phyloP scores from a whole-genome alignment of 192 early-diverging fungal species.

The Mortierella claussenii region DNA sequence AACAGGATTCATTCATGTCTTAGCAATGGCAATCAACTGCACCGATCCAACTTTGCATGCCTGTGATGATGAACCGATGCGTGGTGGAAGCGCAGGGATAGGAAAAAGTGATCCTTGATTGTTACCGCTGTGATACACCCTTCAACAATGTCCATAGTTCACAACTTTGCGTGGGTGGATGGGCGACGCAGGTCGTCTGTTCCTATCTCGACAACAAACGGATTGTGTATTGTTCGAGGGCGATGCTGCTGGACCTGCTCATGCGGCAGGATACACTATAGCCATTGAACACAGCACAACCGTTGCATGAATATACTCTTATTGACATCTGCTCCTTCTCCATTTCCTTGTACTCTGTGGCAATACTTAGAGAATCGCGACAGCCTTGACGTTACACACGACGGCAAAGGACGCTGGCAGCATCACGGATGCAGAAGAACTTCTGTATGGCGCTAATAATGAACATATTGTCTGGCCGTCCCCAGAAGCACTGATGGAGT shows the following conservation, averaged over 20 bases:
- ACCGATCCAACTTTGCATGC: not conserved
- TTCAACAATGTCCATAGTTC: not conserved
- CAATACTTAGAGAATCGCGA: constrained; percentile 30
- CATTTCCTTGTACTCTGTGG: not conserved
- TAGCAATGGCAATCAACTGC: not conserved
- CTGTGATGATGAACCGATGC: not conserved
- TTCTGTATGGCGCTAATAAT: not conserved
- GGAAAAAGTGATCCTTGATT: not conserved
- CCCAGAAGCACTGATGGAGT: constrained; percentile 27
- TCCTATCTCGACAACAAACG: not conserved
- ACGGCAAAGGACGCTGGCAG: not conserved
- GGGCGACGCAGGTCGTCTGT: too few relatives aligned
- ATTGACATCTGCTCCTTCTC: too few relatives aligned
- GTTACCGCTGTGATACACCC: not conserved
- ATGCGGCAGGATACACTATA: not conserved
- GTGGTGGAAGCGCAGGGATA: not conserved
- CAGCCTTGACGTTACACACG: constrained; percentile 15
- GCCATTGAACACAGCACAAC: too few relatives aligned
- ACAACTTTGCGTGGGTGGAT: too few relatives aligned
- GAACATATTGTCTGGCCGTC: constrained; percentile 19
- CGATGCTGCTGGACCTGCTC: too few relatives aligned
- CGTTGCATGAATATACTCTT: too few relatives aligned
- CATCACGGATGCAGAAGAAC: not conserved
- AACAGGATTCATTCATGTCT: not conserved
- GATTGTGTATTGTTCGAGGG: too few relatives aligned